Evolutionary conservation across 805 yeast genomes (phyloP), one percentile per base, ranked within the genome.

Genomic region (Maudiozyma saulgeensis): DNA sequence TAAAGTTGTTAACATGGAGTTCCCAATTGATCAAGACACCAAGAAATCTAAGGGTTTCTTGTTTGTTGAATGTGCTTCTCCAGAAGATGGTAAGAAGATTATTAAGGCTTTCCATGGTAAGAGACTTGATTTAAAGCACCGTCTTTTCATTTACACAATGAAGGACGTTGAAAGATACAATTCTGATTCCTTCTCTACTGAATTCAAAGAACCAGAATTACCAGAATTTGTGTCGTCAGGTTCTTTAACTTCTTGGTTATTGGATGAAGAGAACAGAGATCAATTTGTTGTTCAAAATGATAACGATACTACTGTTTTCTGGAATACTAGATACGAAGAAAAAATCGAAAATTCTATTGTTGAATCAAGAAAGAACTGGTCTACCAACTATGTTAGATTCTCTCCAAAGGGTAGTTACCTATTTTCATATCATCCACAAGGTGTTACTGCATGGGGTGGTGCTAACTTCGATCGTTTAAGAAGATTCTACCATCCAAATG

Each of bases 361-460:
- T 51, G 88, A 85, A 62, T 84, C 89, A 61, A 80, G 96, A 69
- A 74, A 76, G 55, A 82, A 84, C 57, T 88, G 95, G 86, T 89
- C 97, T 50, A 82, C 88, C 51, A 82, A 87, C 53, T 89, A 83
- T 59, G 86, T 88, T 60, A 82, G 82, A 66, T 91, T 89, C 74
- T 88, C 98, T 45, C 96, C 97, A 63, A 82, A 81, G 70, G 99
- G 99, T 68, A 81, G 91, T 12, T 90, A 81, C 63, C 69, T 91
- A 55, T 80, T 87, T 59, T 83, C 97, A 1, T 76, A 89, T 59
- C 97, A 91, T 70, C 88, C 88, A 46, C 95, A 87, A 70, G 98
- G 98, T 75, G 81, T 89, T 50, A 95, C 88, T 67, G 79, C 91
- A 26, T 93, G 97, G 95, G 99, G 98, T 64, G 97, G 98, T 53